phyloP scores from a whole-genome alignment of 2,329 filamentous ascomycete genomes.

The Zymoseptoria ardabiliae region DNA sequence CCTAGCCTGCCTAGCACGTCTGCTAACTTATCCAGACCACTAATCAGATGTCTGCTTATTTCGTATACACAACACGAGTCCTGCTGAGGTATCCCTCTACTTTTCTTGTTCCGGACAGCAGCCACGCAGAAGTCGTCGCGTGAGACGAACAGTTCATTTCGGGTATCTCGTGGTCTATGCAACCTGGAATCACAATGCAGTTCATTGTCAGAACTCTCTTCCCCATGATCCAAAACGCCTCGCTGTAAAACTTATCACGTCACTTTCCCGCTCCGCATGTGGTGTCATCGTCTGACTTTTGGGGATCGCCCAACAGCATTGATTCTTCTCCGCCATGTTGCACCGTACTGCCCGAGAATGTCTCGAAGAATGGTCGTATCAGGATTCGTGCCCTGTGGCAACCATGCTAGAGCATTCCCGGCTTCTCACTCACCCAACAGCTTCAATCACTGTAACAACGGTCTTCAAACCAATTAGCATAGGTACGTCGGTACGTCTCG shows the following conservation, averaged over 20 bases:
- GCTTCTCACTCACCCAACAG: background rate
- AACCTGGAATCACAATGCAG: conserved; percentile 8
- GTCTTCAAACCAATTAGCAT: background rate
- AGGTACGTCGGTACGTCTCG: background rate
- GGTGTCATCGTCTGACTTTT: background rate
- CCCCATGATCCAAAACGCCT: conserved; percentile 9
- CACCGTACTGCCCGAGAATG: too few relatives aligned
- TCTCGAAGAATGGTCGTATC: too few relatives aligned
- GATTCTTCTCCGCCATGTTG: background rate
- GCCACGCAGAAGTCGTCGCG: background rate
- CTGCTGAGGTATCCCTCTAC: too few relatives aligned
- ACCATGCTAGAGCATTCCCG: background rate
- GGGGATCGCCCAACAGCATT: too few relatives aligned
- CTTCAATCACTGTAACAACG: background rate
- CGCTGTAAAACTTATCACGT: conserved; percentile 6
- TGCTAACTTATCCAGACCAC: too few relatives aligned
- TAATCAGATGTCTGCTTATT: too few relatives aligned
- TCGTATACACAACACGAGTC: too few relatives aligned
- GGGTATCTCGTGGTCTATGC: conserved; percentile 18
- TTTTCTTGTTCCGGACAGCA: too few relatives aligned
- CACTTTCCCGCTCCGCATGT: background rate
- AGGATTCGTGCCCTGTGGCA: background rate
- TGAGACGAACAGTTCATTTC: background rate
- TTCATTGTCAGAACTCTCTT: background rate
- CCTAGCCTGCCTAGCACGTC: too few relatives aligned